phyloP scores from a whole-genome alignment of 805 yeast genomes.

The Suhomyces xylopsoci region DNA sequence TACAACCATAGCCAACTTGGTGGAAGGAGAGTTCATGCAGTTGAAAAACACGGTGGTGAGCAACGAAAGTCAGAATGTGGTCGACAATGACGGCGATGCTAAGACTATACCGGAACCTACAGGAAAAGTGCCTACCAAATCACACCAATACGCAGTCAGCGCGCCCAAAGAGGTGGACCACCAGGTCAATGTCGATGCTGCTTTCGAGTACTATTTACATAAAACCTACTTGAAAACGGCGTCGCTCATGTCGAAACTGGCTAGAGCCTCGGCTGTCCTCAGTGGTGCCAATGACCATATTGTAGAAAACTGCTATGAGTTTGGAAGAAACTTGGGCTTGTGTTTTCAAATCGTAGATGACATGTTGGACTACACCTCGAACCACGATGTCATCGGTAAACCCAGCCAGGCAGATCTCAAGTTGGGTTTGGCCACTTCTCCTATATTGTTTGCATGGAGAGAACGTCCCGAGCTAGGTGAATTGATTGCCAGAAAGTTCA shows the following conservation, averaged over 20 bases:
- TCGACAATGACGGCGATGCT: slow-evolving; percentile 47
- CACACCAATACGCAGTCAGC: slow-evolving; percentile 55
- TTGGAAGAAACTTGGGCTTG: slow-evolving; percentile 88
- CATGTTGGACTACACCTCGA: slow-evolving; percentile 90
- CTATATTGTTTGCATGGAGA: slow-evolving; percentile 92
- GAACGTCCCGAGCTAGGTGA: slow-evolving; percentile 81
- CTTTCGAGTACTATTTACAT: slow-evolving; percentile 91
- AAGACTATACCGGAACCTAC: slow-evolving; percentile 54
- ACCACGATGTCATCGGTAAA: slow-evolving; percentile 81
- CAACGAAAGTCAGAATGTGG: slow-evolving; percentile 41
- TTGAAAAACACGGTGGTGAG: slow-evolving; percentile 82
- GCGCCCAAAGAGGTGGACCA: slow-evolving; percentile 49
- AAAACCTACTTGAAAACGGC: slow-evolving; percentile 96
- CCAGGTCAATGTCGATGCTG: slow-evolving; percentile 69
- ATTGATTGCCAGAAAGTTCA: slow-evolving; percentile 79
- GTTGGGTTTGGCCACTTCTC: slow-evolving; percentile 95
- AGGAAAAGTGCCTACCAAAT: slow-evolving; percentile 58
- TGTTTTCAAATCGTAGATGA: slow-evolving; percentile 97
- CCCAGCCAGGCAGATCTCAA: slow-evolving; percentile 95
- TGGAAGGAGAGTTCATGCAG: slow-evolving; percentile 99
- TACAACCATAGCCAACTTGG: slow-evolving; percentile 93
- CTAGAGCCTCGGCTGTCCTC: slow-evolving; percentile 88
- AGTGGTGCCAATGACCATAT: slow-evolving; percentile 75
- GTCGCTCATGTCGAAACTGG: slow-evolving; percentile 86
- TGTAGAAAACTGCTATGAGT: slow-evolving; percentile 85